Evolutionary conservation across 768 basidiomycete genomes (phyloP).

Genomic region (Naematelia encephala): DNA sequence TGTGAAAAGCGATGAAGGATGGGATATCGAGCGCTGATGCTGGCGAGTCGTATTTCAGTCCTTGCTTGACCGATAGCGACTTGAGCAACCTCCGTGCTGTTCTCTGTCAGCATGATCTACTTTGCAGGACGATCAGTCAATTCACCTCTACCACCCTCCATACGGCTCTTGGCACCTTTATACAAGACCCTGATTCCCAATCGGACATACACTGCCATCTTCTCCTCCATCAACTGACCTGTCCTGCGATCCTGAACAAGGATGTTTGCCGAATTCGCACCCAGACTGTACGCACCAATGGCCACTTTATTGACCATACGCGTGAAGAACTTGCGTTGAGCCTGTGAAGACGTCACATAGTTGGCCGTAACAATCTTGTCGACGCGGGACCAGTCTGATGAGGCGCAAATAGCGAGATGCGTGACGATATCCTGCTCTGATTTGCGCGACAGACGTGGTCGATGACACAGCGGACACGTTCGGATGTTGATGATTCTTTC

Average conservation of each 20-base stretch:
- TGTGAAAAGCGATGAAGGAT: slow-evolving; percentile 84
- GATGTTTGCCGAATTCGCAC: slow-evolving; percentile 96
- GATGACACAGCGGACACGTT: slow-evolving; percentile 89
- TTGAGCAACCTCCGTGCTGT: slow-evolving; percentile 79
- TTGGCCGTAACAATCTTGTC: slow-evolving; percentile 87
- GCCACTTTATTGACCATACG: slow-evolving; percentile 82
- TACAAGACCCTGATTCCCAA: slow-evolving; percentile 89
- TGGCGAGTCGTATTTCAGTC: slow-evolving; percentile 82
- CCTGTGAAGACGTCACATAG: slow-evolving; percentile 89
- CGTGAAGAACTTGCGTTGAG: slow-evolving; percentile 96
- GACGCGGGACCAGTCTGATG: slow-evolving; percentile 84
- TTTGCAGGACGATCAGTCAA: slow-evolving; percentile 15
- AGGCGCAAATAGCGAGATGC: slow-evolving; percentile 93
- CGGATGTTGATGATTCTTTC: slow-evolving; percentile 91
- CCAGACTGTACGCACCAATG: slow-evolving; percentile 80
- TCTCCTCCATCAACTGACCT: slow-evolving; percentile 92
- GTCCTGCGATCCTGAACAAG: slow-evolving; percentile 92
- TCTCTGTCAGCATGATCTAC: background rate
- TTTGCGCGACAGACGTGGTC: slow-evolving; percentile 76
- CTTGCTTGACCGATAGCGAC: slow-evolving; percentile 88
- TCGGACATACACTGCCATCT: slow-evolving; percentile 86
- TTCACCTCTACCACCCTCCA: slow-evolving; percentile 83
- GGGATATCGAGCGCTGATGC: slow-evolving; percentile 80
- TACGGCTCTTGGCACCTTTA: slow-evolving; percentile 76
- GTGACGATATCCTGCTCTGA: slow-evolving; percentile 93